Evolutionary conservation across 768 basidiomycete genomes (phyloP).

Genomic region (Steccherinum ochraceum): DNA sequence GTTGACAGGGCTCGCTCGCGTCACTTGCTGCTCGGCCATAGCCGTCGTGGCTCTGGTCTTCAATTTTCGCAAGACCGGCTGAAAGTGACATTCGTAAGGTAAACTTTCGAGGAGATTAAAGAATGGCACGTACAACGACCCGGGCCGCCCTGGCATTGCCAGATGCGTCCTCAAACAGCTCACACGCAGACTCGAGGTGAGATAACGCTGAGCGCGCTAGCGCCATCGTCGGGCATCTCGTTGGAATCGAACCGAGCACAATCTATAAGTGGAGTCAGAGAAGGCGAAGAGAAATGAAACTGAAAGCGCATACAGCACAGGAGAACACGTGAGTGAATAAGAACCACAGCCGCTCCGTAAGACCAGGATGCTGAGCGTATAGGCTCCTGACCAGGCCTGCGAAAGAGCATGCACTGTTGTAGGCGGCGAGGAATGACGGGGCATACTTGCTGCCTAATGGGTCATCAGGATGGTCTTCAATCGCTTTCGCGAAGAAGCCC

Average conservation of each 20-base stretch:
- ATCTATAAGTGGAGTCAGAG: constrained; percentile 34
- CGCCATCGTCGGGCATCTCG: constrained; percentile 53
- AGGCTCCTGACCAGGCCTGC: constrained; percentile 59
- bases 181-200: constrained; percentile 57
- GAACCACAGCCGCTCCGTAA: constrained; percentile 71
- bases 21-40: constrained; percentile 31
- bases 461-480: constrained; percentile 56
- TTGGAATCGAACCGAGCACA: constrained; percentile 62
- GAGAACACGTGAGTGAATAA: constrained; percentile 69
- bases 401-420: constrained; percentile 63
- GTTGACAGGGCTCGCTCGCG: constrained; percentile 19
- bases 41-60: constrained; percentile 37
- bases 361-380: constrained; percentile 56
- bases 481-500: constrained; percentile 65
- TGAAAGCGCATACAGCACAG: constrained; percentile 41
- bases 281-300: neutral
- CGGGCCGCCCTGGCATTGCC: constrained; percentile 48
- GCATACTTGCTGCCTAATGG: constrained; percentile 67
- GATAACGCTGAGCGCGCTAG: constrained; percentile 62
- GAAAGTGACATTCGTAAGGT: neutral
- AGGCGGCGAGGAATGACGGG: constrained; percentile 61
- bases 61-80: constrained; percentile 61
- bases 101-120: too few species aligned
- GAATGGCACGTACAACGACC: constrained; percentile 47
- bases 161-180: constrained; percentile 49